phyloP scores from a whole-genome alignment of 2,329 filamentous ascomycete genomes.

The Drechslerella stenobrocha region DNA sequence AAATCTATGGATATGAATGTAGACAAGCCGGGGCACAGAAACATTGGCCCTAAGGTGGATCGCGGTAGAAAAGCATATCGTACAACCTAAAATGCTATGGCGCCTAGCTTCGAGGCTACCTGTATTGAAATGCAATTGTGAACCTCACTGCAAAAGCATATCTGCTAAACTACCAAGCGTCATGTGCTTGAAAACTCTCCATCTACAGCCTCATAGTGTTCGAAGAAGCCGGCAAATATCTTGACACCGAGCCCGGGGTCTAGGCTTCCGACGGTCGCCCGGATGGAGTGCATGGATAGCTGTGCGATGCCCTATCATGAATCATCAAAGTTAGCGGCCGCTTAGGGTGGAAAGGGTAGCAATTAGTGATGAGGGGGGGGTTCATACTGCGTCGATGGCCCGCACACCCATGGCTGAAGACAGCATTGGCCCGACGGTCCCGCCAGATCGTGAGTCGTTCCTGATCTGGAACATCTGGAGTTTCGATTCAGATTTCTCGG shows the following conservation, averaged over 20 bases:
- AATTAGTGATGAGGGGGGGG: not conserved
- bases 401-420: constrained; percentile 77
- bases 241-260: constrained; percentile 87
- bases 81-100: too few relatives aligned
- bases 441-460: constrained; percentile 85
- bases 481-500: constrained; percentile 70
- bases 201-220: constrained; percentile 82
- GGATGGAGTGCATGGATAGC: constrained; percentile 89
- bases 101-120: too few relatives aligned
- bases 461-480: constrained; percentile 92
- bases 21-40: too few relatives aligned
- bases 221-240: constrained; percentile 86
- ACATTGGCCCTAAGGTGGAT: too few relatives aligned
- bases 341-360: not conserved
- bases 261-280: constrained; percentile 80
- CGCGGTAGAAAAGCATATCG: not conserved
- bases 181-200: constrained; percentile 65
- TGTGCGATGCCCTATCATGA: constrained; percentile 71
- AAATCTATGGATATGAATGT: not conserved
- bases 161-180: constrained; percentile 51
- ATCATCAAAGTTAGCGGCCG: not conserved
- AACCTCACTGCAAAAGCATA: not conserved
- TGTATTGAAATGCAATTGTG: not conserved
- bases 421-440: constrained; percentile 92
- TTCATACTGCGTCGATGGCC: constrained; percentile 70